Evolutionary conservation across 495 filamentous ascomycete species (phyloP).

Genomic region (Immersiella caudata): DNA sequence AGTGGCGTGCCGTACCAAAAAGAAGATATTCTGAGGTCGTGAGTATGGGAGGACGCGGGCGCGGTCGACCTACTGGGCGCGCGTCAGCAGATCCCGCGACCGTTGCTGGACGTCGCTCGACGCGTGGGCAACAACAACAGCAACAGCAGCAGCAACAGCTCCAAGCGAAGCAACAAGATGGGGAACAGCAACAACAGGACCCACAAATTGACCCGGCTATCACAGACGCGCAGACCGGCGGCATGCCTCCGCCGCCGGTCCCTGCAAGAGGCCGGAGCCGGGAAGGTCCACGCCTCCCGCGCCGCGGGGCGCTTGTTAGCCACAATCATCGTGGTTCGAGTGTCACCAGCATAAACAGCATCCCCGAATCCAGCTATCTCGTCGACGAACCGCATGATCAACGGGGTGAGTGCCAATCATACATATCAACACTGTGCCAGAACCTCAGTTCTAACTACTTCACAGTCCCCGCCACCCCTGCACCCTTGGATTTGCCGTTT

Average conservation of each 20-base stretch:
- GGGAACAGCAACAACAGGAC: constrained; percentile 11
- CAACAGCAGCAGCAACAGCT: constrained; percentile 19
- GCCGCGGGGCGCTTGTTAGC: constrained; percentile 24
- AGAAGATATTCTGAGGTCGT: constrained; percentile 27
- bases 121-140: constrained; percentile 30
- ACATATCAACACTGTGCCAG: too few species aligned
- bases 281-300: constrained; percentile 16
- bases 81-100: constrained; percentile 19
- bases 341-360: constrained; percentile 21
- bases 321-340: constrained; percentile 7
- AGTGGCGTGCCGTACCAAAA: too few species aligned
- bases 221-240: constrained; percentile 21
- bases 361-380: too few species aligned
- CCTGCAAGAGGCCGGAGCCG: constrained; percentile 24
- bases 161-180: too few species aligned
- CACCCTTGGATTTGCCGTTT: too few species aligned
- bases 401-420: too few species aligned
- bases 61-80: constrained; percentile 29
- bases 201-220: constrained; percentile 33
- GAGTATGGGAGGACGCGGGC: constrained; percentile 12
- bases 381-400: background rate
- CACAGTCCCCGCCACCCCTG: too few species aligned
- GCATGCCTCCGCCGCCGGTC: constrained; percentile 33
- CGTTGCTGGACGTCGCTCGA: constrained; percentile 30
- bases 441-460: too few species aligned